Evolutionary conservation across 805 yeast genomes (phyloP).

Genomic region (Metschnikowia chrysomelidarum): DNA sequence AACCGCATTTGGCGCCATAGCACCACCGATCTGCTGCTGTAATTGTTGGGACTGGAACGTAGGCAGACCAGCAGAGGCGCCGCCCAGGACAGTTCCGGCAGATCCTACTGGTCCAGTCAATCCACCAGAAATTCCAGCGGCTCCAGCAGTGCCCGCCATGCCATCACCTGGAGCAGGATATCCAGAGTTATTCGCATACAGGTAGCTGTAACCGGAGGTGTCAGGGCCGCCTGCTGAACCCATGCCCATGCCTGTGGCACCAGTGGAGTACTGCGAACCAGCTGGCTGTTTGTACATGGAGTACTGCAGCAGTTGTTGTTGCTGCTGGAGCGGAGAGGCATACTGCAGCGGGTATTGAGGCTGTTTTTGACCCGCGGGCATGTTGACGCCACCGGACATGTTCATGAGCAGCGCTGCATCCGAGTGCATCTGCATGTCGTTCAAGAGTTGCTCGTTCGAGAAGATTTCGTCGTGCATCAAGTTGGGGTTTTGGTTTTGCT

Average conservation of each 20-base stretch:
- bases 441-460: slow-evolving; percentile 22
- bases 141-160: not conserved
- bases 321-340: slow-evolving; percentile 16
- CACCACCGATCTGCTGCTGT: slow-evolving; percentile 3
- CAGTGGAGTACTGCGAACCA: slow-evolving; percentile 1
- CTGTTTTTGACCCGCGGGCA: too few species aligned
- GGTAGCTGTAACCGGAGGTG: slow-evolving; percentile 10
- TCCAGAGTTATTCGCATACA: slow-evolving; percentile 6
- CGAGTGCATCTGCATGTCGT: slow-evolving; percentile 16
- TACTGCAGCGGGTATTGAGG: slow-evolving; percentile 2
- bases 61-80: slow-evolving; percentile 11
- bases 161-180: not conserved
- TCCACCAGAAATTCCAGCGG: too few species aligned
- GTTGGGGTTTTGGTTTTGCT: slow-evolving; percentile 33
- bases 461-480: slow-evolving; percentile 33
- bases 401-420: slow-evolving; percentile 15
- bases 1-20: not conserved
- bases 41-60: slow-evolving; percentile 12
- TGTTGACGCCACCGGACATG: slow-evolving; percentile 7
- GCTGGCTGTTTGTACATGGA: slow-evolving; percentile 14
- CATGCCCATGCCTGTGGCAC: too few species aligned
- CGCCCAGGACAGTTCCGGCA: slow-evolving; percentile 1
- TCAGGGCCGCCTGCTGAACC: too few species aligned
- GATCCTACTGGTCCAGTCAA: too few species aligned
- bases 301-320: slow-evolving; percentile 15